Base-by-base conservation (phyloP, 2,329 filamentous ascomycete genomes). In the Nannizziopsis arthrosporioides region DNA sequence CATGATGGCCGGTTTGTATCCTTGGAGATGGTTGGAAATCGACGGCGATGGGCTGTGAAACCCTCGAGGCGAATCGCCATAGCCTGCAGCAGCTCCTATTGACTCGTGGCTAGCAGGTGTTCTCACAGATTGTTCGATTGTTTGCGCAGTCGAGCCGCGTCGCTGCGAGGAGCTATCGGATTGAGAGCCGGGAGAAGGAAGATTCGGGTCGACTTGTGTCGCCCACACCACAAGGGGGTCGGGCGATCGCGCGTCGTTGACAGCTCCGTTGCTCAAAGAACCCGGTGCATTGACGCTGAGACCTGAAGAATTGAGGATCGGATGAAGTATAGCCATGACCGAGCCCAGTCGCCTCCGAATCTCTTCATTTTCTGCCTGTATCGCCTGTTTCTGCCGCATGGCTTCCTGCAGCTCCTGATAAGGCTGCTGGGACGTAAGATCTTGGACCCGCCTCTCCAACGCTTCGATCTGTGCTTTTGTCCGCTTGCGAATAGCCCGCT, bases 401-500 rank as follows among this genome's bases (percentile, higher is more conserved):
- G 80, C 84, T 22, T 78, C 73, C 64, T 93, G 85, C 15, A 94
- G 75, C 61, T 94, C 87, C 61, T 85, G 81, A 57, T 88, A 89
- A 0, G 86, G 85, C 63, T 89, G 81, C 66, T 87, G 83, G 49
- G 76, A 82, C 49, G 84, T 85, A 55, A 93, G 73, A 53, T 90
- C 84, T 48, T 76, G 73, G 52, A 93, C 88, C 53, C 78, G 75
- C 51, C 73, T 73, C 63, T 92, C 84, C 51, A 92, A 71, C 5
- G 68, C 70, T 61, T 90, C 84, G 56, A 92, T 92, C 63, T 85
- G 83, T 50, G 80, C 77, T 67, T 82, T 86, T 22, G 85, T 92
- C 48, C 86, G 78, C 68, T 90, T 84, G 37, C 86, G 76, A 51
- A 93, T 92, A 35, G 85, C 85, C 42, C 86, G 77, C 63, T 94